Evolutionary conservation across 768 basidiomycete species (phyloP).

Genomic region (Tricholoma sp.): DNA sequence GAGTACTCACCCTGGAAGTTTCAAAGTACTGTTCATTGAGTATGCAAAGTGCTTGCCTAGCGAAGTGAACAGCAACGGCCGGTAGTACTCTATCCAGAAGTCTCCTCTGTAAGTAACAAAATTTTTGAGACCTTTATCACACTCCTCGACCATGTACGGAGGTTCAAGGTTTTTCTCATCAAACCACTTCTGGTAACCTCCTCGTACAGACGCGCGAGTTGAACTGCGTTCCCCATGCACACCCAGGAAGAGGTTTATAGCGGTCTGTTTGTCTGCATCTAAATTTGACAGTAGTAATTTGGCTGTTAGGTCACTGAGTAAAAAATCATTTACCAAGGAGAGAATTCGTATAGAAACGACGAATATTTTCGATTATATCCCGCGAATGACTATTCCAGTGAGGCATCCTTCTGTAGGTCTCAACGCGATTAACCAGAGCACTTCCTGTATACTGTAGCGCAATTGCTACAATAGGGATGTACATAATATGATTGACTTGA

Average conservation of each 20-base stretch:
- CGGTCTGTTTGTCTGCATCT: constrained; percentile 97
- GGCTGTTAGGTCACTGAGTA: background rate
- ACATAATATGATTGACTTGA: background rate
- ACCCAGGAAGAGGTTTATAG: constrained; percentile 96
- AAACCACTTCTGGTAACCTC: constrained; percentile 86
- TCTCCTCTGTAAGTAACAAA: constrained; percentile 62
- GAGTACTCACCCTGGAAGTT: constrained; percentile 65
- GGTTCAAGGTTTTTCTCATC: constrained; percentile 63
- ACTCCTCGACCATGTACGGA: constrained; percentile 63
- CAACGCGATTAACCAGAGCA: constrained; percentile 92
- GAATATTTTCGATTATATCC: constrained; percentile 93
- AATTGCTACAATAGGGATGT: constrained; percentile 50
- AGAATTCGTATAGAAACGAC: constrained; percentile 93
- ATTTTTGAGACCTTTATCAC: constrained; percentile 51
- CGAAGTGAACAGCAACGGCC: constrained; percentile 78
- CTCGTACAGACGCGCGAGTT: constrained; percentile 46
- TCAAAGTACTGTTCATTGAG: constrained; percentile 87
- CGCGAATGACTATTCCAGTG: constrained; percentile 98
- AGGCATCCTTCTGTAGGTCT: constrained; percentile 91
- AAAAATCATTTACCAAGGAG: constrained; percentile 57
- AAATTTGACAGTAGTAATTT: constrained; percentile 3
- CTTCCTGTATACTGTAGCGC: constrained; percentile 97
- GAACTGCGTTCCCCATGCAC: constrained; percentile 54
- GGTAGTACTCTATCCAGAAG: constrained; percentile 88
- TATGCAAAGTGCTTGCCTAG: constrained; percentile 87